Base-by-base conservation (phyloP, 805 yeast species). In the Metschnikowia santaceciliae region DNA sequence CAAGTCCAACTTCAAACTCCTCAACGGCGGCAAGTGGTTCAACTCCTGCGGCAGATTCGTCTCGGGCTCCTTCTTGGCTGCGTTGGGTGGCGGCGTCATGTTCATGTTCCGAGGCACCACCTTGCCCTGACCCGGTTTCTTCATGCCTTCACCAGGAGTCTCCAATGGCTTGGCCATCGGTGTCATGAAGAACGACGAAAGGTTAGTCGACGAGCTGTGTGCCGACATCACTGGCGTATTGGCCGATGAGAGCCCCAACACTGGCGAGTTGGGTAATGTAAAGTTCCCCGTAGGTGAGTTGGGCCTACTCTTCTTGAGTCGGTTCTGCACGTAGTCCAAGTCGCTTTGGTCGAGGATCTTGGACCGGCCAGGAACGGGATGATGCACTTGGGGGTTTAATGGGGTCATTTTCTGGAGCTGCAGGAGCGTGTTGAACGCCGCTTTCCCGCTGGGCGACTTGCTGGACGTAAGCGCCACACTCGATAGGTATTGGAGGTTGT, bases 331-430 rank as follows among this genome's bases (percentile, higher is more conserved):
- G 51, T 74, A 75, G 49, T 76, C 81, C 46, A 79, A 61, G 52
- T 78, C 81, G 6, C 78, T 67, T 49, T 76, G 78, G 47, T 78
- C 77, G 30, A 69, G 60, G 4, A 57, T 53, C 22, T 56, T 62
- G 14, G 59, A 40, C 17, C 59, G 45, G 22, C 56, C 47, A 17
- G 63, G 55, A 20, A 60, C 53, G 2, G 61, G 61, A 23, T 51
- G 59, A 15, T 53, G 58, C 32, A 54, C 48, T 6, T 54, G 56
- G 6, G 55, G 57, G 19, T 50, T 56, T 30, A 62, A 49, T 47
- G 64, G 87, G 0, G 86, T 83, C 84, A 83, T 80, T 61, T 83
- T 72, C 61, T 83, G 87, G 48, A 84, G 64, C 3, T 86, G 76
- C 44, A 75, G 68, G 40, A 75, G 64, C 4, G 78, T 66, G 58